Evolutionary conservation across 1,139 yeast genomes (phyloP).

Genomic region (Scheffersomyces lignicola): DNA sequence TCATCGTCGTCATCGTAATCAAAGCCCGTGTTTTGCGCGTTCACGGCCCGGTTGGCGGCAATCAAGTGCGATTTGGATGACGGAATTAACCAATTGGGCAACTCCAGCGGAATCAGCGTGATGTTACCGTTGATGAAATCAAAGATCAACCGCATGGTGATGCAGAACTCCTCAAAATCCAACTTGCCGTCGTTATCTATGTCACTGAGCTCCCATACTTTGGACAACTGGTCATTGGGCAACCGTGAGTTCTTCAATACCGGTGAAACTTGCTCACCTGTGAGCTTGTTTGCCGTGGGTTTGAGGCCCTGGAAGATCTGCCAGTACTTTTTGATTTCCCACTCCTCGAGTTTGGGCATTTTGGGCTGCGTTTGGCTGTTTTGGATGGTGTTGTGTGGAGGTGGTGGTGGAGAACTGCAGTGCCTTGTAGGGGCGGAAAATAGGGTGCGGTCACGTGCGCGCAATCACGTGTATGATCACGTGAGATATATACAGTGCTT

Average conservation of each 20-base stretch:
- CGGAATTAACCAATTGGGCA: conserved; percentile 93
- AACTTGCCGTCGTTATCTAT: conserved; percentile 88
- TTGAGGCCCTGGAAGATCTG: conserved; percentile 88
- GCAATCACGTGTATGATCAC: too few relatives aligned
- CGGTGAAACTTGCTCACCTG: conserved; percentile 83
- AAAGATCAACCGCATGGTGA: conserved; percentile 92
- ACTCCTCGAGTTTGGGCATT: conserved; percentile 79
- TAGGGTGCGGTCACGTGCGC: too few relatives aligned
- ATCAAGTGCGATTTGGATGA: conserved; percentile 82
- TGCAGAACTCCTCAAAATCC: conserved; percentile 97
- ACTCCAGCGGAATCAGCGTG: conserved; percentile 59
- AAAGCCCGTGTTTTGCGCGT: conserved; percentile 25
- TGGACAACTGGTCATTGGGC: conserved; percentile 69
- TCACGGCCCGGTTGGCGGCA: conserved; percentile 73
- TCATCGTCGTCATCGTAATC: conserved; percentile 52
- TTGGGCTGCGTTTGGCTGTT: too few relatives aligned
- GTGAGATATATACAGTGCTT: too few relatives aligned
- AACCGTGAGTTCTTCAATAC: conserved; percentile 88
- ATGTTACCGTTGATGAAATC: conserved; percentile 82
- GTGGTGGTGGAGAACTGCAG: too few relatives aligned
- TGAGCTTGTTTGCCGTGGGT: conserved; percentile 74
- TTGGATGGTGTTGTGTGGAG: too few relatives aligned
- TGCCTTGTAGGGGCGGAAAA: too few relatives aligned
- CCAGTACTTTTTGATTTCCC: conserved; percentile 97
- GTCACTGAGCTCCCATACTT: conserved; percentile 91